Base-by-base conservation (phyloP, 768 basidiomycete genomes). In the Pulveroboletus frians region DNA sequence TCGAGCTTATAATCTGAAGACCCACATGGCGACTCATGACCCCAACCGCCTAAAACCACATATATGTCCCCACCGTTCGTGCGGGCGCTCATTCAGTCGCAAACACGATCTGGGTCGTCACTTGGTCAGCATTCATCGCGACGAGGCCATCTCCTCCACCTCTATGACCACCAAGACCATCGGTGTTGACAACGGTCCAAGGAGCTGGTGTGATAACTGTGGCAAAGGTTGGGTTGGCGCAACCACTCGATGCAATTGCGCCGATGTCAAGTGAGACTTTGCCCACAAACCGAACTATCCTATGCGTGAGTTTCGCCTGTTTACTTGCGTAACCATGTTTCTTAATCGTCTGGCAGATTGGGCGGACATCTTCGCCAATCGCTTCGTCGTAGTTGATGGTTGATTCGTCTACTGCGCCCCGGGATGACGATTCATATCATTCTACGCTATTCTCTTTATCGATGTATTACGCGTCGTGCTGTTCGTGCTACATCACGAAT, bases 101-200 rank as follows among this genome's bases (percentile, higher is more conserved):
- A 89, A 95, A 69, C 93, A 97, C 63, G 93, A 97, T 62, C 73
- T 97, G 8, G 90, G 90, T 11, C 85, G 93, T 36, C 93, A 97
- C 67, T 76, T 89, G 46, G 79, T 88, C 41, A 87, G 85, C 52
- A 92, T 93, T 49, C 91, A 93, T 57, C 83, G 84, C 32, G 84
- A 84, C 53, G 85, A 85, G 29, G 70, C 75, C 7, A 63, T 77
- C n/a, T 59, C 56, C 8, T 70, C 75, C 15, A 69, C 73, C 30
- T 70, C 74, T 1, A 54, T 62, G 4, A 55, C 60, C 2, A 66
- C 71, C 5, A 75, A 76, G 53, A 66, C 77, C n/a, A 82, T 89
- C 35, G 88, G 87, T 35, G 84, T 87, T 29, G 81, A 80, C 50
- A 78, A 76, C 49, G 83, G 79, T 15, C 65, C 70, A 23, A 76